Percentiles rank a stretch among this genome's conserved stretches.
Evolutionary conservation across 495 filamentous ascomycete genomes (phyloP).

Genomic region (Hypoxylon cercidicola): DNA sequence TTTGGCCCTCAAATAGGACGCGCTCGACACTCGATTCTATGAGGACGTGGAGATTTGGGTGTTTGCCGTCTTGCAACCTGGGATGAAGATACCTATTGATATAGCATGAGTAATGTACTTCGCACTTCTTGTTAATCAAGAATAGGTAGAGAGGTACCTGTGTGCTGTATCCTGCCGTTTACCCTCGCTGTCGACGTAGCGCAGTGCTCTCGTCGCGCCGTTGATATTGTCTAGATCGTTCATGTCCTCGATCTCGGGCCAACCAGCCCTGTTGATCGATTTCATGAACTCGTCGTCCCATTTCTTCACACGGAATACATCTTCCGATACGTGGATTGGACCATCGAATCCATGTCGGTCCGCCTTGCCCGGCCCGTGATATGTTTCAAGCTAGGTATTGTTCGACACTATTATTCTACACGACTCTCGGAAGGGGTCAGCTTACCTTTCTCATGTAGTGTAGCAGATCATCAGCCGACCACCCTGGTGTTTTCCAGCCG

Average conservation of each 20-base stretch:
- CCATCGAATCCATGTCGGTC: slow-evolving; percentile 58
- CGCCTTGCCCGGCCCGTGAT: slow-evolving; percentile 45
- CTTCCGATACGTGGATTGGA: slow-evolving; percentile 59
- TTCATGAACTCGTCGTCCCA: slow-evolving; percentile 53
- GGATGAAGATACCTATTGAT: no score
- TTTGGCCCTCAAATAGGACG: slow-evolving; percentile 57
- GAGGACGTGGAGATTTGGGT: slow-evolving; percentile 61
- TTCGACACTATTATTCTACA: slow-evolving; percentile 14
- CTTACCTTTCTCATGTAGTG: slow-evolving; percentile 62
- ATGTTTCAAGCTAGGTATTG: slow-evolving; percentile 54
- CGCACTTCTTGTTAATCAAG: no score
- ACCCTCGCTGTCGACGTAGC: slow-evolving; percentile 42
- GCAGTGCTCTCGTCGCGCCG: slow-evolving; percentile 31
- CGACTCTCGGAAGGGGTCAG: neutral
- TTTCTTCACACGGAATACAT: slow-evolving; percentile 38
- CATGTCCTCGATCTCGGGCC: slow-evolving; percentile 38
- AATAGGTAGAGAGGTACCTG: slow-evolving; percentile 50
- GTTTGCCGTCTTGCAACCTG: slow-evolving; percentile 47
- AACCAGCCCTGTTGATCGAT: slow-evolving; percentile 46
- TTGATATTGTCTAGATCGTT: slow-evolving; percentile 33
- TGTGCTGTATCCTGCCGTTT: slow-evolving; percentile 56
- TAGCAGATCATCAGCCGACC: slow-evolving; percentile 60
- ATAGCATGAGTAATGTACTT: slow-evolving; percentile 46
- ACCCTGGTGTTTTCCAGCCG: slow-evolving; percentile 49
- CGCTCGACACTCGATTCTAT: slow-evolving; percentile 55